Conservation (phyloP, 176 grass and related monocot species). For the Carex myosuroides region DNA sequence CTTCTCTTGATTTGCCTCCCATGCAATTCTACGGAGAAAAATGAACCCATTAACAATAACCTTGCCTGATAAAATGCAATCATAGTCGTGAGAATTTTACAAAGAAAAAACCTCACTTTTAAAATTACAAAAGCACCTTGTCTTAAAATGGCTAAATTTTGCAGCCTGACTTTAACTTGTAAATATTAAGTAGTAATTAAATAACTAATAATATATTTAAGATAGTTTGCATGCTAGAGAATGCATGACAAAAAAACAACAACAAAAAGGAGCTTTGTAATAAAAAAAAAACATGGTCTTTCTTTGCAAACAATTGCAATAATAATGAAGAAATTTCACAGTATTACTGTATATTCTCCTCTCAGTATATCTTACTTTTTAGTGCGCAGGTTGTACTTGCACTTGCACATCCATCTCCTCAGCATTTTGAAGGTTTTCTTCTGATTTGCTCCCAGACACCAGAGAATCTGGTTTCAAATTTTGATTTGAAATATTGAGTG, state of each 20-base stretch:
- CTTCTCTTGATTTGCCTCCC: not conserved
- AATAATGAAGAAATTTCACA: not conserved
- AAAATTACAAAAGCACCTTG: constrained; percentile 5
- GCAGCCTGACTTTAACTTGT: not conserved
- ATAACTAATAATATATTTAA: not conserved
- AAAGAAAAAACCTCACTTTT: not conserved
- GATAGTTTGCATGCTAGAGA: not conserved
- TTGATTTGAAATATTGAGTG: not conserved
- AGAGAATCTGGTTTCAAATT: constrained; percentile 12
- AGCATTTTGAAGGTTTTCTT: constrained; percentile 11
- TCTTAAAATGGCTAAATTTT: not conserved
- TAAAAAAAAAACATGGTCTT: not conserved
- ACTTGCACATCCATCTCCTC: constrained; percentile 9
- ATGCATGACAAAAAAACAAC: no score
- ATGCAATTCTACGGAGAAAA: constrained; percentile 11
- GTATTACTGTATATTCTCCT: not conserved
- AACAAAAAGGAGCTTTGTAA: not conserved
- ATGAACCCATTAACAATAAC: constrained; percentile 3
- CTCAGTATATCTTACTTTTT: constrained; percentile 18
- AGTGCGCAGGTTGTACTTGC: not conserved
- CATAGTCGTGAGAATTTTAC: not conserved
- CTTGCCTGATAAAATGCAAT: not conserved
- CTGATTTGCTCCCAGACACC: constrained; percentile 13
- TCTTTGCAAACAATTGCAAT: not conserved
- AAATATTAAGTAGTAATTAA: not conserved